Conservation (phyloP, 306 rosid species). For the Inga laurina region DNA sequence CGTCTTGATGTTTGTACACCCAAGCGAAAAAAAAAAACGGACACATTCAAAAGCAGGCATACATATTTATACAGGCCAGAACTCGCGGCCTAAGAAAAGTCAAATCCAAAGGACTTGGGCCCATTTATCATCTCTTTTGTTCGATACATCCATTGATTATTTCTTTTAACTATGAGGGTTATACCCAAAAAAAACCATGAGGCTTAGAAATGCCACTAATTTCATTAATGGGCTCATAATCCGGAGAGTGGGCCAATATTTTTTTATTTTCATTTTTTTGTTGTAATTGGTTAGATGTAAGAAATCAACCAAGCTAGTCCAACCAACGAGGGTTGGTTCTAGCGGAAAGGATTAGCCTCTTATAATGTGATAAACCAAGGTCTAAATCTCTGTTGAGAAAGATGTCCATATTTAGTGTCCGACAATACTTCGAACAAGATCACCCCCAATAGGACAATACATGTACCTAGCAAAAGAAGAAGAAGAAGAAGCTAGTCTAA, state of each 20-base stretch:
- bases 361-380: rapidly evolving
- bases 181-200: too few relatives aligned
- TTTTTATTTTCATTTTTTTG: too few relatives aligned
- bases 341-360: rapidly evolving
- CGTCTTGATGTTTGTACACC: too few relatives aligned
- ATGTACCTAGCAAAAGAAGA: too few relatives aligned
- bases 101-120: neutral
- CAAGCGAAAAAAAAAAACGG: too few relatives aligned
- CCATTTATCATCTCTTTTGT: neutral
- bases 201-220: neutral
- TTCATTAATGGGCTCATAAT: neutral
- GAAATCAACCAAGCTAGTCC: neutral
- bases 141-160: neutral
- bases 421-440: too few relatives aligned
- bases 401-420: too few relatives aligned
- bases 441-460: too few relatives aligned
- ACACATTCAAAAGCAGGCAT: neutral
- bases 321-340: too few relatives aligned
- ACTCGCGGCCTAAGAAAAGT: neutral
- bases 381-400: rapidly evolving
- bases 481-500: neutral
- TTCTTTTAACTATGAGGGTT: neutral
- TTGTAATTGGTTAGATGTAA: neutral
- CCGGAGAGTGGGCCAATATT: neutral
- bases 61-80: neutral